Evolutionary conservation across 495 filamentous ascomycete species (phyloP), one percentile per base, ranked within the genome.

Genomic region (Aspergillus ellipticus): DNA sequence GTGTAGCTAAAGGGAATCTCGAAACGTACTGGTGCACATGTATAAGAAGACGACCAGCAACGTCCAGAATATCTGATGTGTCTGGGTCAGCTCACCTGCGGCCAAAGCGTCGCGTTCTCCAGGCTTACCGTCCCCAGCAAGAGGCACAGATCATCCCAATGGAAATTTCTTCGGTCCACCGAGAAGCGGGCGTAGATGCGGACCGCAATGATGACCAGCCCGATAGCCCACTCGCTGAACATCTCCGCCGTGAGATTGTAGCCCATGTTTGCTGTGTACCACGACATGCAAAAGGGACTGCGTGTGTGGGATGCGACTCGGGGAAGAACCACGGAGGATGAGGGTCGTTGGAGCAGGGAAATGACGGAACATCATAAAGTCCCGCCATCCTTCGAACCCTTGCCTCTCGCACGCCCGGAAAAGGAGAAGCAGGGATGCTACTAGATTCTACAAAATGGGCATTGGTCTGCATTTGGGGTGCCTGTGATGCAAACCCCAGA

Each of bases 191-290:
- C 31, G 28, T 56, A 56, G 17, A 60, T n/a, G 15, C 58, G 58
- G 26, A 53, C 26, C 2, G 21, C 47, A 21, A 53, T 31, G 15
- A 56, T 33, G 8, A 56, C 43, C 2, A 60, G 26, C 2, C 58
- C 58, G 29, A 60, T 60, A 33, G 53, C 53, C 48, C 49, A 60
- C 37, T 60, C 58, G 20, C 41, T 22, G 10, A 56, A 60, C 15
- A 56, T 42, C 33, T 60, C 58, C 17, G 53, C 53, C 4, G 20
- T 33, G 2, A 55, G 26, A 45, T 60, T 56, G 42, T 60, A 60
- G 6, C 42, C 58, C 58, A 60, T 60, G 1, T 47, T 49, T 2
- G 10, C 21, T 0, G 9, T 4, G 4, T 22, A 6, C 7, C 8
- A 9, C 17, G 6, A 3, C 8, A 15, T 26, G 24, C 6, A 15